Percentiles rank a stretch among this genome's conserved stretches.
Evolutionary conservation across 1,139 yeast species (phyloP).

Genomic region (Meyerozyma elateridarum): DNA sequence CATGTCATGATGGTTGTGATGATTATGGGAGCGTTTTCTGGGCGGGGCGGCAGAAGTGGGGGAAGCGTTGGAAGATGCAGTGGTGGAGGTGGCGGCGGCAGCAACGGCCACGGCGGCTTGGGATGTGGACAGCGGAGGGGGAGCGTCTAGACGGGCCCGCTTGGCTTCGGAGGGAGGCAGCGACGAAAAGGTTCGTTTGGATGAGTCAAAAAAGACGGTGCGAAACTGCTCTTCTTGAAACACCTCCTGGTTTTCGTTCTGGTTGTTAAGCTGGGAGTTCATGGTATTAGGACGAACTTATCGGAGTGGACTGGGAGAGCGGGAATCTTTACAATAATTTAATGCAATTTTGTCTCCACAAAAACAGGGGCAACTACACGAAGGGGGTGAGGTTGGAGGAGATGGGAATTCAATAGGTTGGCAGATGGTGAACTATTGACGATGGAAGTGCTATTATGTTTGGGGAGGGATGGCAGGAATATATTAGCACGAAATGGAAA

Average conservation of each 20-base stretch:
- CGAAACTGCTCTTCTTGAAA: conserved; percentile 27
- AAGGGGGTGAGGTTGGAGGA: not conserved
- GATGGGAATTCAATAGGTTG: not conserved
- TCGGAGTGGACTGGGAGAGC: too few relatives aligned
- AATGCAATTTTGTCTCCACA: too few relatives aligned
- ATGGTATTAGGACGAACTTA: too few relatives aligned
- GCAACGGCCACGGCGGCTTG: conserved; percentile 4
- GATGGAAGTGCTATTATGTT: too few relatives aligned
- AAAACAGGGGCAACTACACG: not conserved
- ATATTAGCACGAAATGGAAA: too few relatives aligned
- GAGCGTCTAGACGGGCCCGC: conserved; percentile 12
- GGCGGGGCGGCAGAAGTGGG: conserved; percentile 2
- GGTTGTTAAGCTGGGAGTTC: conserved; percentile 27
- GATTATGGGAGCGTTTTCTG: conserved; percentile 6
- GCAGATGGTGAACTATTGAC: too few relatives aligned
- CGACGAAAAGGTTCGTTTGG: conserved; percentile 9
- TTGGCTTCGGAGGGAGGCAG: conserved; percentile 7
- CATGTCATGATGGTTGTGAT: conserved; percentile 11
- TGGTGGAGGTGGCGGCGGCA: conserved; percentile 7
- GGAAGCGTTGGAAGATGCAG: not conserved
- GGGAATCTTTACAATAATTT: too few relatives aligned
- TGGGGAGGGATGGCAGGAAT: too few relatives aligned
- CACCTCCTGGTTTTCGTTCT: conserved; percentile 28
- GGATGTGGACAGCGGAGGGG: conserved; percentile 10
- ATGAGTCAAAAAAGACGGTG: conserved; percentile 22